Evolutionary conservation across 2,329 filamentous ascomycete genomes (phyloP).

Genomic region (Coniochaeta hoffmannii): DNA sequence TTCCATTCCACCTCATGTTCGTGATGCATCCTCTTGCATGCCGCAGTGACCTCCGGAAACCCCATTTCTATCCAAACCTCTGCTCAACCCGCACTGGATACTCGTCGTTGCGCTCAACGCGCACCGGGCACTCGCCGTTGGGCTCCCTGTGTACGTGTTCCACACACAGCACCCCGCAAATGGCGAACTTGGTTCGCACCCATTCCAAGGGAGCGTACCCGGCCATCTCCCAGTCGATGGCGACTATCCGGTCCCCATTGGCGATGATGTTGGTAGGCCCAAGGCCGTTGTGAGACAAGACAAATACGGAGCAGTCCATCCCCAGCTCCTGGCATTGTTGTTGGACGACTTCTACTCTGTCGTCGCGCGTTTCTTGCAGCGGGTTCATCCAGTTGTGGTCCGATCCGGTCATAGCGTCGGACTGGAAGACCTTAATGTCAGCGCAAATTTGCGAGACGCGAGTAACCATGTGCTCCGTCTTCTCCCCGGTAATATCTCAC

Average conservation of each 20-base stretch:
- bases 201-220: conserved; percentile 7
- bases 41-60: conserved; percentile 2
- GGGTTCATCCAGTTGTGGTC: conserved; percentile 10
- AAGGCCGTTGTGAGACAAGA: conserved; percentile 9
- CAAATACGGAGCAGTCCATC: too few relatives aligned
- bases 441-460: conserved; percentile 4
- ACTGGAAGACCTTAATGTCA: conserved; percentile 4
- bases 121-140: conserved; percentile 2
- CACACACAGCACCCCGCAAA: conserved; percentile 6
- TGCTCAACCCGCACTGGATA: conserved; percentile 7
- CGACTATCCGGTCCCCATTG: conserved; percentile 4
- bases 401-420: background rate
- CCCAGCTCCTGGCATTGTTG: conserved; percentile 5
- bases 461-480: conserved; percentile 3
- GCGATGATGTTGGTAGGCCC: conserved; percentile 9
- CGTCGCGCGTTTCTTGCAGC: conserved; percentile 1
- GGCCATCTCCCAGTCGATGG: conserved; percentile 7
- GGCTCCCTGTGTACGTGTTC: conserved; percentile 4
- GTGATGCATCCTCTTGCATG: background rate
- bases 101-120: too few relatives aligned
- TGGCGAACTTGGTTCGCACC: conserved; percentile 8
- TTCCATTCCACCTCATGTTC: too few relatives aligned
- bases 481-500: conserved; percentile 5
- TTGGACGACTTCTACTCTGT: conserved; percentile 3
- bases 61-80: conserved; percentile 5